phyloP scores from a whole-genome alignment of 768 basidiomycete species.

The Paxillus ammoniavirescens region DNA sequence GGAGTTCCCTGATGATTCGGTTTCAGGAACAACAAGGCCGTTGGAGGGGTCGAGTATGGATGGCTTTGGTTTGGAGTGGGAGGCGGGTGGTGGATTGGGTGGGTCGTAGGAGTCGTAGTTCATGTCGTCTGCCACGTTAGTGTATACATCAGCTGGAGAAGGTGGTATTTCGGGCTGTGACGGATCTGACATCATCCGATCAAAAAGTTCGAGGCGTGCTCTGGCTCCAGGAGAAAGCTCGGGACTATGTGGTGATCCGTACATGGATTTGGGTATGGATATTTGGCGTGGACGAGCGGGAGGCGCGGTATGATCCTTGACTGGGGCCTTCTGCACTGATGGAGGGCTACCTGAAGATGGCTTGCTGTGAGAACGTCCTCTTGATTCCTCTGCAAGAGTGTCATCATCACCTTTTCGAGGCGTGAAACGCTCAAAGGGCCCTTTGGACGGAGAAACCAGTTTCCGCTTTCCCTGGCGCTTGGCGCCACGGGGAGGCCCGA shows the following conservation, averaged over 20 bases:
- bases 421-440: background rate
- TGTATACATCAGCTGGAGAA: background rate
- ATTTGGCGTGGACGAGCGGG: background rate
- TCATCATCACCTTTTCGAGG: background rate
- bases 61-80: background rate
- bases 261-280: constrained; percentile 5
- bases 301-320: background rate
- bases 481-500: constrained; percentile 27
- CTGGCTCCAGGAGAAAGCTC: constrained; percentile 26
- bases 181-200: constrained; percentile 19
- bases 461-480: constrained; percentile 8
- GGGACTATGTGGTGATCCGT: constrained; percentile 1
- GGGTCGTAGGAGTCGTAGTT: constrained; percentile 2
- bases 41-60: constrained; percentile 9
- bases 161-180: background rate
- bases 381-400: background rate
- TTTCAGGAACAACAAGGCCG: constrained; percentile 31
- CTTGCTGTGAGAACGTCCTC: background rate
- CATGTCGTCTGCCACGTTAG: background rate
- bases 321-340: background rate
- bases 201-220: constrained; percentile 29
- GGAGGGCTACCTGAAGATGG: background rate
- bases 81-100: constrained; percentile 1
- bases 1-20: constrained; percentile 27
- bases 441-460: background rate